Base-by-base conservation (phyloP, 768 basidiomycete species). In the Mycena galericulata region DNA sequence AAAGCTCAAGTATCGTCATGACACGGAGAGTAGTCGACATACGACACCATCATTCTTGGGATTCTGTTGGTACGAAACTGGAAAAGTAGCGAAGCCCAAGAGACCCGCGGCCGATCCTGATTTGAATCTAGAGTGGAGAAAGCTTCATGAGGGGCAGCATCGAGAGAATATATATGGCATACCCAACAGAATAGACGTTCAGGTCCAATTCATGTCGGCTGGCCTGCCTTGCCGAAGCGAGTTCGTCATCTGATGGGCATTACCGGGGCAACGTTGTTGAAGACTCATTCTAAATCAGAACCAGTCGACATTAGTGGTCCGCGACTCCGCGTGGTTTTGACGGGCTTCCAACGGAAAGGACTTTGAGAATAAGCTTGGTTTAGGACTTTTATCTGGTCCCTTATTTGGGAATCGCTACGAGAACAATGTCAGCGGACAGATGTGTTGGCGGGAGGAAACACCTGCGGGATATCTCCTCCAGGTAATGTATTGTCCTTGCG, bases 151-250 rank as follows among this genome's bases (percentile, higher is more conserved):
- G 24, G 9, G 24, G n/a, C n/a, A 2, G 29, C n/a, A 20, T 15
- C 17, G 27, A 32, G 22, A 10, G 20, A 29, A 14, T 51, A 27
- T 8, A n/a, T n/a, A 10, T 10, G 4, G 74, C 79, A 54, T 70
- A 86, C 80, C 86, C 86, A 30, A 87, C 86, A 40, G 82, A 82
- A 78, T 88, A 88, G 58, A 87, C 79, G 65, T 87, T 88, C 62
- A 89, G 80, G 34, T 36, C 34, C 6, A n/a, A n/a, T n/a, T n/a
- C n/a, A n/a, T n/a, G 46, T 78, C 81, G 14, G 72, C 72, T 3
- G 73, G 76, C 32, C 74, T 79, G 49, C 88, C 86, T 55, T 77
- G 38, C 43, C 86, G 81, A 30, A 88, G 81, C 29, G 79, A 57
- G 0, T 43, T 73, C 80, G 88, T 88, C 86, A 89, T 84, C 74